Conservation (phyloP, 75 land plant genomes). For the Selaginella moellendorffii region DNA sequence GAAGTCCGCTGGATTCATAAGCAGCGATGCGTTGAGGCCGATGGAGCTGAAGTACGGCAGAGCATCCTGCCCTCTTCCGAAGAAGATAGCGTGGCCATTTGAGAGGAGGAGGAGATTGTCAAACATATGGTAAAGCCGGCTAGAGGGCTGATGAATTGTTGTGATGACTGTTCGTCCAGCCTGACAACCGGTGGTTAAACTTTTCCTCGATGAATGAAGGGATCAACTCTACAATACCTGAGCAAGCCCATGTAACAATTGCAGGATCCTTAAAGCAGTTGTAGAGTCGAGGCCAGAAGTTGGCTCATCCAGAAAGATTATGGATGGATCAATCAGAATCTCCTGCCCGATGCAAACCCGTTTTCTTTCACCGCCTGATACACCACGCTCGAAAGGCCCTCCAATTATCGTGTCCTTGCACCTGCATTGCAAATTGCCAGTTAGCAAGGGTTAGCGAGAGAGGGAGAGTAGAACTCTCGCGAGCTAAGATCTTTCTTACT, state of each 20-base stretch:
- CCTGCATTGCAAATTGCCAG: no score
- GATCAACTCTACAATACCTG: no score
- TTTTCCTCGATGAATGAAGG: not conserved
- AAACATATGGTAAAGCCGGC: constrained; percentile 80
- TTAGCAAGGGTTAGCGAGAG: no score
- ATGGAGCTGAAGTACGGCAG: constrained; percentile 63
- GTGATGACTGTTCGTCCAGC: constrained; percentile 83
- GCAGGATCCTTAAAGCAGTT: constrained; percentile 36
- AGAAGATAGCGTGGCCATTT: constrained; percentile 65
- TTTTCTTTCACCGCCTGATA: constrained; percentile 65
- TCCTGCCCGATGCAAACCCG: constrained; percentile 54
- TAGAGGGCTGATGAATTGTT: constrained; percentile 96
- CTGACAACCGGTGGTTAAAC: constrained; percentile 16
- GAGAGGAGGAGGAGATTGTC: constrained; percentile 85
- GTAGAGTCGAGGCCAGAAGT: constrained; percentile 68
- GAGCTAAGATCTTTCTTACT: constrained; percentile 13
- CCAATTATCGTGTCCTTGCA: constrained; percentile 50
- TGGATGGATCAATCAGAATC: constrained; percentile 46
- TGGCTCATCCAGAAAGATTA: constrained; percentile 60
- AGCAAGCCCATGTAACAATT: constrained; percentile 27
- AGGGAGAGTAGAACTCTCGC: not conserved
- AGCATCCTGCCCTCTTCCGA: constrained; percentile 69
- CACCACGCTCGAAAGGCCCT: constrained; percentile 34
- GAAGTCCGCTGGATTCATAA: constrained; percentile 91
- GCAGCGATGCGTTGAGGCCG: constrained; percentile 56